These are phyloP conservation scores for Loxodes magnus DNA, from an alignment of 73 alveolate species.

Conservation along the genomic window DNA sequence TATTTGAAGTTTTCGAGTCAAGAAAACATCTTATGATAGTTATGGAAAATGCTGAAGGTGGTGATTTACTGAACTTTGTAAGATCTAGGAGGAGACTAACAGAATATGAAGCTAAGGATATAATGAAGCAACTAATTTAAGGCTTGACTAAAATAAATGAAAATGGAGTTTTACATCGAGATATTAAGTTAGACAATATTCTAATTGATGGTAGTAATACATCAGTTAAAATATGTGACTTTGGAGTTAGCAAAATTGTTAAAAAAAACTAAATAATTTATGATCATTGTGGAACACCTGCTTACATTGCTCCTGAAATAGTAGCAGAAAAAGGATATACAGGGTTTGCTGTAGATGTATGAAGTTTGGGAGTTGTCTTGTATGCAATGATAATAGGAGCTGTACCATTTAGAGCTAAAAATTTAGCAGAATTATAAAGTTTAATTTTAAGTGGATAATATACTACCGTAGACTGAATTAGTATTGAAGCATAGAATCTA, in stretches of 20 bases:
- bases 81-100: slow-evolving; percentile 50
- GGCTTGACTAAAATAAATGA: slow-evolving; percentile 66
- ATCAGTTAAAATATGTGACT: slow-evolving; percentile 86
- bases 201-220: slow-evolving; percentile 38
- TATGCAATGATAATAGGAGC: slow-evolving; percentile 58
- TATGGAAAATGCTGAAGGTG: slow-evolving; percentile 85
- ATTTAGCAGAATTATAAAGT: slow-evolving; percentile 46
- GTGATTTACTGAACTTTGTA: slow-evolving; percentile 70
- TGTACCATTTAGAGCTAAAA: slow-evolving; percentile 61
- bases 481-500: slow-evolving; percentile 46
- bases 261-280: background rate
- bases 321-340: slow-evolving; percentile 56
- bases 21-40: slow-evolving; percentile 81
- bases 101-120: slow-evolving; percentile 46
- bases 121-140: slow-evolving; percentile 45
- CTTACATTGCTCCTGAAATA: slow-evolving; percentile 74
- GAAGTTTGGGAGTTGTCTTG: slow-evolving; percentile 70
- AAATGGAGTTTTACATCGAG: slow-evolving; percentile 63
- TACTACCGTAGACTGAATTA: slow-evolving; percentile 39
- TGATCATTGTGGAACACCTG: slow-evolving; percentile 63
- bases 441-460: slow-evolving; percentile 48
- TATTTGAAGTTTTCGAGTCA: slow-evolving; percentile 50
- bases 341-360: slow-evolving; percentile 61
- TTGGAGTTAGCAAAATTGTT: slow-evolving; percentile 40
- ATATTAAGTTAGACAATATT: slow-evolving; percentile 65